Conservation (phyloP, 495 filamentous ascomycete genomes). For the Xylaria castorea region DNA sequence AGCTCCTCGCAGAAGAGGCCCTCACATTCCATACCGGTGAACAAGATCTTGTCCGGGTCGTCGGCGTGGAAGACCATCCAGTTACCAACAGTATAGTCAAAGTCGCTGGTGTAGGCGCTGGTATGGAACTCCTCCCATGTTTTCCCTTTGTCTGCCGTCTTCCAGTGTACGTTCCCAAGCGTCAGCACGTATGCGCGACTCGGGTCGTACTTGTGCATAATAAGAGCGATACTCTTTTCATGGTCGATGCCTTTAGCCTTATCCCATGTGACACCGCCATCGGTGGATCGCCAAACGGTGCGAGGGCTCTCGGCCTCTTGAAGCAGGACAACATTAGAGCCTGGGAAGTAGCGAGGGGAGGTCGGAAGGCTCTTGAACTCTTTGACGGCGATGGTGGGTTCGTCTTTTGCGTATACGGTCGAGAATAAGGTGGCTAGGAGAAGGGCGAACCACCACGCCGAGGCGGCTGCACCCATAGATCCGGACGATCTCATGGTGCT, state of each 20-base stretch:
- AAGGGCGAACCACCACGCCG: slow-evolving; percentile 48
- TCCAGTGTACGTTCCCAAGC: slow-evolving; percentile 69
- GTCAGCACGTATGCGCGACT: slow-evolving; percentile 81
- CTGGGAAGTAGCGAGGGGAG: slow-evolving; percentile 83
- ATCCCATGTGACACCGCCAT: slow-evolving; percentile 80
- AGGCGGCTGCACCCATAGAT: slow-evolving; percentile 51
- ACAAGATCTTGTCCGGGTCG: slow-evolving; percentile 82
- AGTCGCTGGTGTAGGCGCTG: slow-evolving; percentile 51
- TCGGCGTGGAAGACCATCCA: slow-evolving; percentile 77
- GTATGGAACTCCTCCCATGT: slow-evolving; percentile 78
- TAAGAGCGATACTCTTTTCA: slow-evolving; percentile 64
- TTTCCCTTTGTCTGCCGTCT: slow-evolving; percentile 79
- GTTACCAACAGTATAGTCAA: slow-evolving; percentile 47
- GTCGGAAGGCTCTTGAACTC: slow-evolving; percentile 66
- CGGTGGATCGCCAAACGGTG: slow-evolving; percentile 72
- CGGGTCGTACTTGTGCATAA: slow-evolving; percentile 77
- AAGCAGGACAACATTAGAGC: slow-evolving; percentile 77
- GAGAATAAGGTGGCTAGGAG: slow-evolving; percentile 39
- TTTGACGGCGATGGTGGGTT: slow-evolving; percentile 55
- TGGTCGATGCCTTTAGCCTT: slow-evolving; percentile 67
- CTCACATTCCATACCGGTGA: slow-evolving; percentile 74
- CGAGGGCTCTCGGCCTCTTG: slow-evolving; percentile 57
- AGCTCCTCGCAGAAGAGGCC: slow-evolving; percentile 61
- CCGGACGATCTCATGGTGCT: slow-evolving; percentile 54
- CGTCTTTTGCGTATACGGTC: slow-evolving; percentile 53